phyloP scores from a whole-genome alignment of 345 rosid genomes.

The Boechera divaricarpa region DNA sequence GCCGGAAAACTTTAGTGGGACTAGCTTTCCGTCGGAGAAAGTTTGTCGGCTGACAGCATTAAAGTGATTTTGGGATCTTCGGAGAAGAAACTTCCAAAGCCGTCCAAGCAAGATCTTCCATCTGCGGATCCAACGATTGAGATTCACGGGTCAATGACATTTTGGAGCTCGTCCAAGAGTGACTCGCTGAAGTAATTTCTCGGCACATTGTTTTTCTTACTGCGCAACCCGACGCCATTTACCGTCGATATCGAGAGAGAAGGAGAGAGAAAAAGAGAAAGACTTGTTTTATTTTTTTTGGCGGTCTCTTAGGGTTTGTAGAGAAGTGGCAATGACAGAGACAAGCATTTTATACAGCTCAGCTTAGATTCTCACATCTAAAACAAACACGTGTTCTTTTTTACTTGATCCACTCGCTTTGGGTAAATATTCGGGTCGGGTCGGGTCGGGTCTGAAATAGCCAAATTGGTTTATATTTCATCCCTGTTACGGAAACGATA shows the following conservation, averaged over 20 bases:
- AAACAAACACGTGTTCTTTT: conserved; percentile 36
- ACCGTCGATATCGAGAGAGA: conserved; percentile 25
- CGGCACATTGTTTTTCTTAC: too few relatives aligned
- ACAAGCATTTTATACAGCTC: conserved; percentile 43
- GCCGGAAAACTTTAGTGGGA: conserved; percentile 69
- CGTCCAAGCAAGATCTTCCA: conserved; percentile 59
- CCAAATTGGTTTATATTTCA: neutral
- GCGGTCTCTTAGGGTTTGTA: conserved; percentile 37
- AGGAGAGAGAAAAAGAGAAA: neutral
- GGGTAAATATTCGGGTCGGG: conserved; percentile 17
- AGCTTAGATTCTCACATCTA: conserved; percentile 14
- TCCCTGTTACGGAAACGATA: neutral
- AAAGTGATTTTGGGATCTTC: conserved; percentile 86
- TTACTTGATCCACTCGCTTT: conserved; percentile 23
- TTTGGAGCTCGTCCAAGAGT: conserved; percentile 58
- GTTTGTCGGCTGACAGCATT: conserved; percentile 94
- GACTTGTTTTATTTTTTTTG: neutral
- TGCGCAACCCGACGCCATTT: conserved; percentile 90
- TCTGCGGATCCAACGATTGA: conserved; percentile 24
- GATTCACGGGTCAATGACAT: conserved; percentile 34
- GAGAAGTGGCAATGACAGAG: conserved; percentile 47
- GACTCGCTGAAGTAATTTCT: conserved; percentile 64
- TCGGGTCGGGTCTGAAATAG: neutral
- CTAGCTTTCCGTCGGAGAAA: conserved; percentile 82
- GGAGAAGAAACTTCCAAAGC: conserved; percentile 88